Base-by-base conservation (phyloP, 108 stramenopile genomes). In the Hondaea fermentalgiana region DNA sequence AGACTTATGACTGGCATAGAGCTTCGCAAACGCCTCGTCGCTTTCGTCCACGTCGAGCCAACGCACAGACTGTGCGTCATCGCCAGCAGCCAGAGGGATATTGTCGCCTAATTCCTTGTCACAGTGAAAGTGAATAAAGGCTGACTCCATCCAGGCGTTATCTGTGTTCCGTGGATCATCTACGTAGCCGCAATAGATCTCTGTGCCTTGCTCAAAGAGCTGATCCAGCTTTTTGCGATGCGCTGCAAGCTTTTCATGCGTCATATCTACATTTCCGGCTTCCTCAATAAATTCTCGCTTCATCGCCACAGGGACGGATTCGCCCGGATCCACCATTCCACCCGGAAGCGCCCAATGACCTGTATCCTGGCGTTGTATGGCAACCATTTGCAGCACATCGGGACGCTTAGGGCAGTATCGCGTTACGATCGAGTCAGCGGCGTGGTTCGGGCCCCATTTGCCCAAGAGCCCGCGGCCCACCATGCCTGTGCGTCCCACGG, bases 111-210 rank as follows among this genome's bases (percentile, higher is more conserved):
- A 3, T 14, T 83, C 76, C 6, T 55, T 45, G 4, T 53, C 28
- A 45, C 76, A 83, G 28, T 83, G 76, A 83, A 83, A 83, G 51
- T 83, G 76, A 12, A 83, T 45, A 53, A 83, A 83, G n/a, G 76
- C 44, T 6, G 23, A 25, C 28, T 83, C 76, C 76, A 83, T 83
- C 76, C 76, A 83, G 1, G 76, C 76, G 51, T 83, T 83, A 23
- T 83, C 76, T 16, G 76, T 83, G 76, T 83, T 83, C 0, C 76
- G 76, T 6, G 76, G 76, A 23, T 83, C 76, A 3, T 83, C 76
- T 6, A 83, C 76, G 28, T 83, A 83, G 23, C 76, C 76, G 3
- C 4, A 45, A 4, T 83, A 83, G 51, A 83, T 83, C 51, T 83
- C 76, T 6, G 45, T 53, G 76, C 76, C 76, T 43, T 83, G 45